Percentiles rank a stretch among this genome's conserved stretches.
These are phyloP conservation scores for Cunninghamia lanceolata DNA, from an alignment of 75 land plant genomes.

Conservation along the genomic window DNA sequence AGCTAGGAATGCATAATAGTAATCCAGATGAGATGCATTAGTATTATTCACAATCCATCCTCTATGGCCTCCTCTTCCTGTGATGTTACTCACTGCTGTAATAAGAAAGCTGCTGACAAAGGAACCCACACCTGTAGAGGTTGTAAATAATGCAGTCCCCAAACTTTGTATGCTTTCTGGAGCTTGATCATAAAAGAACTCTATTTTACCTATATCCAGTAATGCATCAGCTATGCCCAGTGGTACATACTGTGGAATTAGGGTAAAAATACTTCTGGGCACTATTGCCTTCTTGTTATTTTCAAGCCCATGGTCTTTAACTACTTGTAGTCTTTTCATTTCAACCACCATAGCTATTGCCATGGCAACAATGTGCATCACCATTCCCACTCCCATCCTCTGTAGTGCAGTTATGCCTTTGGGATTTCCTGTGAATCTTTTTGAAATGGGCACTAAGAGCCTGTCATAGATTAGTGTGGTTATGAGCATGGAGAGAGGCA, in stretches of 20 bases:
- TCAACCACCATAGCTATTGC: no score
- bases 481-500: no score
- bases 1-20: conserved; percentile 65
- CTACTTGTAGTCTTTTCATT: no score
- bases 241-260: conserved; percentile 71
- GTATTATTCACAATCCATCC: conserved; percentile 74
- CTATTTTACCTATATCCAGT: conserved; percentile 65
- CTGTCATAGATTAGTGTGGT: no score
- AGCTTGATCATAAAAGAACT: conserved; percentile 83
- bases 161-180: conserved; percentile 83
- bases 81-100: conserved; percentile 49
- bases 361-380: no score
- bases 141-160: conserved; percentile 74
- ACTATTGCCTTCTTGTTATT: conserved; percentile 9
- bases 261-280: conserved; percentile 75
- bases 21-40: conserved; percentile 63
- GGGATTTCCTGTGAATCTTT: no score
- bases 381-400: no score
- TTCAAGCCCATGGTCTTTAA: no score
- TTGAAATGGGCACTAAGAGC: no score
- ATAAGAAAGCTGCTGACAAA: conserved; percentile 75
- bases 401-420: no score
- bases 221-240: conserved; percentile 69
- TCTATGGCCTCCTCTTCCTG: conserved; percentile 32
- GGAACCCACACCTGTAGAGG: conserved; percentile 70